Percentiles rank a stretch among this genome's conserved stretches.
Conservation (phyloP, 2,329 filamentous ascomycete genomes). For the Aureobasidium uvarum region DNA sequence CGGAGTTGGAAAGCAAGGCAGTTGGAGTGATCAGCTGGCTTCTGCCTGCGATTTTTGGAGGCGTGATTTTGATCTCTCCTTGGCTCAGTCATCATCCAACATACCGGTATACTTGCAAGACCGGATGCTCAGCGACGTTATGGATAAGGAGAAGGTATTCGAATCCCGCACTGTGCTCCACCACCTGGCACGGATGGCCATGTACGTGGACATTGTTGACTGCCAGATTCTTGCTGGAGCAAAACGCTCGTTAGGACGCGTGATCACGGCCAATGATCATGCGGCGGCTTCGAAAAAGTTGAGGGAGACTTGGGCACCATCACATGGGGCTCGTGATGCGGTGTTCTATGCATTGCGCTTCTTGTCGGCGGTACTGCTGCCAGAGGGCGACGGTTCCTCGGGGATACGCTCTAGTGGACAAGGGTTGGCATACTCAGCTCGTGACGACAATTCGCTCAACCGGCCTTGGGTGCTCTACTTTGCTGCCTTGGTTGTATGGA, state of each 20-base stretch:
- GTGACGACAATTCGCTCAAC: constrained; percentile 86
- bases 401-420: constrained; percentile 27
- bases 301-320: constrained; percentile 85
- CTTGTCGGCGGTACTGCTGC: constrained; percentile 75
- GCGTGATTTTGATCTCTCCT: constrained; percentile 73
- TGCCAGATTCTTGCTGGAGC: constrained; percentile 94
- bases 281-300: constrained; percentile 76
- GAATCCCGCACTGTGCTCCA: constrained; percentile 88
- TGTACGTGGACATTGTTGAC: constrained; percentile 96
- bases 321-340: constrained; percentile 82
- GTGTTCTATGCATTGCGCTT: constrained; percentile 92
- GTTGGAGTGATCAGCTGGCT: constrained; percentile 83
- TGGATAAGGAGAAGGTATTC: constrained; percentile 69
- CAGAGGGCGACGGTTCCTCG: constrained; percentile 47
- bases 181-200: constrained; percentile 94
- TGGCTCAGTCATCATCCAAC: constrained; percentile 31
- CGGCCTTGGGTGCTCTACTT: constrained; percentile 96
- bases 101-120: neutral
- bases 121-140: constrained; percentile 52
- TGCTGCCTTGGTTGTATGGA: constrained; percentile 88
- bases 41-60: constrained; percentile 94
- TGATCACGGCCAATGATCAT: constrained; percentile 79
- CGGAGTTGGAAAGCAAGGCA: constrained; percentile 81
- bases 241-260: constrained; percentile 76
- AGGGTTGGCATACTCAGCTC: constrained; percentile 65